These are phyloP conservation scores for Cladophialophora bantiana DNA, from an alignment of 2,329 filamentous ascomycete species.

Conservation along the genomic window DNA sequence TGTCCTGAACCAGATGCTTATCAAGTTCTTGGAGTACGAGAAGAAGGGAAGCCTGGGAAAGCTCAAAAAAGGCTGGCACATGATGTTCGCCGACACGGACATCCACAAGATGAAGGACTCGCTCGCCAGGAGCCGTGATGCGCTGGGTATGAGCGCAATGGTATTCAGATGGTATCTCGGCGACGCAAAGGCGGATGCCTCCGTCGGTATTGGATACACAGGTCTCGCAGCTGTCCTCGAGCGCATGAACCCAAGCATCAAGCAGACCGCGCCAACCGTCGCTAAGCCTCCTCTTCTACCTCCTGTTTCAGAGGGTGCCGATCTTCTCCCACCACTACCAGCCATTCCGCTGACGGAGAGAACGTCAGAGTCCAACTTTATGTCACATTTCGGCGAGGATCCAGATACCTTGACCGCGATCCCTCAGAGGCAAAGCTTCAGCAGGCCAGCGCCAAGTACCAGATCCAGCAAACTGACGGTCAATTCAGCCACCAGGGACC, in stretches of 20 bases:
- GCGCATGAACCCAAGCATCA: conserved; percentile 46
- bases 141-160: conserved; percentile 68
- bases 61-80: conserved; percentile 67
- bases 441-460: conserved; percentile 30
- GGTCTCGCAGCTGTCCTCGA: conserved; percentile 71
- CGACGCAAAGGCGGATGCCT: conserved; percentile 63
- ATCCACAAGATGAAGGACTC: conserved; percentile 66
- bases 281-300: conserved; percentile 24
- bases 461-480: conserved; percentile 36
- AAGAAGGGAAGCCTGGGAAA: conserved; percentile 67
- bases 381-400: conserved; percentile 10
- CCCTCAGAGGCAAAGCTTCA: conserved; percentile 29
- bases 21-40: conserved; percentile 68
- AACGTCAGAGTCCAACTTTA: conserved; percentile 36
- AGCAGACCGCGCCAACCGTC: conserved; percentile 36
- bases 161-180: conserved; percentile 72
- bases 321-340: conserved; percentile 43
- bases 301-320: conserved; percentile 37
- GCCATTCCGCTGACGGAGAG: conserved; percentile 44
- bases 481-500: conserved; percentile 20
- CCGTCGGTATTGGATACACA: conserved; percentile 71
- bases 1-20: conserved; percentile 68
- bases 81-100: conserved; percentile 68
- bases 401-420: conserved; percentile 9
- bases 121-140: conserved; percentile 65